Conservation (phyloP, 495 filamentous ascomycete species). For the Usnea hakonensis region DNA sequence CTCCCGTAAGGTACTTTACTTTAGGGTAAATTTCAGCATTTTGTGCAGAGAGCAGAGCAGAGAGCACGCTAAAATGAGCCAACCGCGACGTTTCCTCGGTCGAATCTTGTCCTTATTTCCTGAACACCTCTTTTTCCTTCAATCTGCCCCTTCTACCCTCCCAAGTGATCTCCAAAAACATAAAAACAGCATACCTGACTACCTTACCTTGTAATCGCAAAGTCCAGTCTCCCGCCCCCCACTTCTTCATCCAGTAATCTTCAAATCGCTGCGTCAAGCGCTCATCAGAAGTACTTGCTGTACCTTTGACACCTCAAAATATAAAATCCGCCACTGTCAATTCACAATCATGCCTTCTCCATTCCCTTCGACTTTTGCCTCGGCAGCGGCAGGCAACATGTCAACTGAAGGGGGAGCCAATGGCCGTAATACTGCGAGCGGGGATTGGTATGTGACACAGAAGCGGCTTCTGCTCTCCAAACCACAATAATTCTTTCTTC, state of each 20-base stretch:
- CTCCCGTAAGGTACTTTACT: no score
- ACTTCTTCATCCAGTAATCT: background rate
- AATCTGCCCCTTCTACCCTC: background rate
- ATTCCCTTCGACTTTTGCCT: conserved; percentile 76
- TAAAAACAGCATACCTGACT: no score
- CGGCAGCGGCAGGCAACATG: conserved; percentile 68
- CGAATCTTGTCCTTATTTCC: background rate
- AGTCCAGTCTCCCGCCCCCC: background rate
- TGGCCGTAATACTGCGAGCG: conserved; percentile 31
- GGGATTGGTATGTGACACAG: conserved; percentile 47
- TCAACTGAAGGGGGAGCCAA: conserved; percentile 46
- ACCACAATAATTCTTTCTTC: background rate
- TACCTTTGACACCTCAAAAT: background rate
- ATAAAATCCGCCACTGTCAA: background rate
- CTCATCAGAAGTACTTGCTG: background rate
- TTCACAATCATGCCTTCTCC: conserved; percentile 58
- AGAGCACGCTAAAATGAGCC: background rate
- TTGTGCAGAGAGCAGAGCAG: no score
- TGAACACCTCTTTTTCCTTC: no score
- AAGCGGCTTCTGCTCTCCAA: conserved; percentile 9
- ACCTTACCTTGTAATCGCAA: background rate
- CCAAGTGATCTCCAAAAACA: background rate
- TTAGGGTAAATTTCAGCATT: background rate
- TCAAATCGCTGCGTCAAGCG: background rate
- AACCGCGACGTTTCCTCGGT: background rate